Evolutionary conservation across 495 filamentous ascomycete species (phyloP).

Genomic region (Aspergillus affinis): DNA sequence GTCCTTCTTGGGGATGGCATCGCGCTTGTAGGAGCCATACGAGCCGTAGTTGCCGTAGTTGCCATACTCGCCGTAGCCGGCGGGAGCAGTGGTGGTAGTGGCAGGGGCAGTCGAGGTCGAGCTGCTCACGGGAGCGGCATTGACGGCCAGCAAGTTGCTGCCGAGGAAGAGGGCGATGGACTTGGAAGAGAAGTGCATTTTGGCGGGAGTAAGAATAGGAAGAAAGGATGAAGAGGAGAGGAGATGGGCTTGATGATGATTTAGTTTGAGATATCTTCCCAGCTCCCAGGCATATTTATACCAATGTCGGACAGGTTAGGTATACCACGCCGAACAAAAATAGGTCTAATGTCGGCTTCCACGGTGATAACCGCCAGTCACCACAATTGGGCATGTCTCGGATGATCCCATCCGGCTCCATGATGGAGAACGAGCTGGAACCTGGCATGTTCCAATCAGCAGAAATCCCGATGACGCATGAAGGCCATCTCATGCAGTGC

Average conservation of each 20-base stretch:
- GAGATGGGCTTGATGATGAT: not conserved
- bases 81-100: not conserved
- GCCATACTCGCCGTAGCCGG: slow-evolving; percentile 6
- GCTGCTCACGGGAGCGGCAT: slow-evolving; percentile 7
- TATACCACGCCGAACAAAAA: slow-evolving; percentile 3
- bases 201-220: not conserved
- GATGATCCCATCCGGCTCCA: not conserved
- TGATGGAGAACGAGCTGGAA: not conserved
- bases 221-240: not conserved
- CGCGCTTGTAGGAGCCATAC: slow-evolving; percentile 14
- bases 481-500: slow-evolving; percentile 4
- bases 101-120: slow-evolving; percentile 1
- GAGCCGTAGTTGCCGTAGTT: slow-evolving; percentile 17
- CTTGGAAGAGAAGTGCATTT: slow-evolving; percentile 12
- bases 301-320: not conserved
- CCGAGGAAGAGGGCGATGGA: slow-evolving; percentile 9
- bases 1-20: not conserved
- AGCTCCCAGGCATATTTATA: slow-evolving; percentile 12
- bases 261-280: not conserved
- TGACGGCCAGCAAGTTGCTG: slow-evolving; percentile 11
- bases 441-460: slow-evolving; percentile 3
- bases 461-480: not conserved
- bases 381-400: slow-evolving; percentile 9
- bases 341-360: not conserved
- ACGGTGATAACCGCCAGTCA: not conserved